Evolutionary conservation across 2,329 filamentous ascomycete genomes (phyloP).

Genomic region (Colletotrichum horii): DNA sequence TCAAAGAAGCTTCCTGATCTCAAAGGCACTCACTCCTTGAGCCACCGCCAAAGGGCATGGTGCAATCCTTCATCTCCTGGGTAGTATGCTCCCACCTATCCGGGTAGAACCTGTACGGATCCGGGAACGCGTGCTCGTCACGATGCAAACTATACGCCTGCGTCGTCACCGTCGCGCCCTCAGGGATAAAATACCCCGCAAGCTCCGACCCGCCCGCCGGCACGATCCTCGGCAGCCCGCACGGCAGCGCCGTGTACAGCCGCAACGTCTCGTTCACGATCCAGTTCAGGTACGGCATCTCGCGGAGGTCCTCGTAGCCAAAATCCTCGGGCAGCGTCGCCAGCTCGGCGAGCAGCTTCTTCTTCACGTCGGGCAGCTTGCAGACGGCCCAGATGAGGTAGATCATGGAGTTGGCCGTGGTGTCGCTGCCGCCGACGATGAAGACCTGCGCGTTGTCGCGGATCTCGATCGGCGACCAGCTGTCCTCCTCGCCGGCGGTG

Average conservation of each 20-base stretch:
- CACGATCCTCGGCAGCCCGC: conserved; percentile 43
- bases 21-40: conserved; percentile 10
- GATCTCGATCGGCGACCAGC: conserved; percentile 8
- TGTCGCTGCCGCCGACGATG: conserved; percentile 58
- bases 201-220: conserved; percentile 44
- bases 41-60: conserved; percentile 59
- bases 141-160: conserved; percentile 54
- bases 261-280: conserved; percentile 52
- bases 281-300: conserved; percentile 45
- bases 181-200: conserved; percentile 42
- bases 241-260: conserved; percentile 44
- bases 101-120: conserved; percentile 35
- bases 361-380: conserved; percentile 31
- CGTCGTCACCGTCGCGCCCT: conserved; percentile 42
- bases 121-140: conserved; percentile 42
- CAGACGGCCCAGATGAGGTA: conserved; percentile 50
- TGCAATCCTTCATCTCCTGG: conserved; percentile 51
- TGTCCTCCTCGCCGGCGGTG: conserved; percentile 3
- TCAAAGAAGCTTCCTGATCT: no score
- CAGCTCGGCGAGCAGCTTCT: conserved; percentile 39
- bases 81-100: conserved; percentile 4
- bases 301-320: conserved; percentile 35
- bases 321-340: conserved; percentile 25
- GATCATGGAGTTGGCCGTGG: conserved; percentile 54
- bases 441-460: conserved; percentile 30